These are phyloP conservation scores for Carex sylvatica DNA, from an alignment of 202 grass and related monocot species.

Conservation along the genomic window DNA sequence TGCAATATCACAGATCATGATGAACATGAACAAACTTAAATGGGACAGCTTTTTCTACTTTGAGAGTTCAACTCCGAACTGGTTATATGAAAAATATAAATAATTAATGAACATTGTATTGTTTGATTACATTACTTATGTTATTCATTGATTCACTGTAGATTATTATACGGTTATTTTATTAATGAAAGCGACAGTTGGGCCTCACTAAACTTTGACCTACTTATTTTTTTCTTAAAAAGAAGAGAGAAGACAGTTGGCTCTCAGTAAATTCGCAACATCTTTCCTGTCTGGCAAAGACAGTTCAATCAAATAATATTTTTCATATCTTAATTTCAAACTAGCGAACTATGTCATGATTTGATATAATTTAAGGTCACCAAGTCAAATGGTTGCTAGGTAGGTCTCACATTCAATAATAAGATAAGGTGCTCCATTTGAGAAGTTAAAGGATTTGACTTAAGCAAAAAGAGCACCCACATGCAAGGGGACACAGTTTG, in stretches of 20 bases:
- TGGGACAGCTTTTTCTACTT: no score
- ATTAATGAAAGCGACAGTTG: background rate
- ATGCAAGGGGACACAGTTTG: background rate
- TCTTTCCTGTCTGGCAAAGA: background rate
- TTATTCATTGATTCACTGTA: background rate
- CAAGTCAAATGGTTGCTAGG: conserved; percentile 1
- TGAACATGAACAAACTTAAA: no score
- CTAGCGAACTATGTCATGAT: background rate
- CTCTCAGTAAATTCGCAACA: background rate
- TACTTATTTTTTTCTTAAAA: background rate
- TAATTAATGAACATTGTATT: no score
- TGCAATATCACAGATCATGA: no score
- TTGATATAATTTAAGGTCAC: background rate
- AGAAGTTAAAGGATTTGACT: conserved; percentile 8
- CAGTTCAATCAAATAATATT: background rate
- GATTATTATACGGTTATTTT: background rate
- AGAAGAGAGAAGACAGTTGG: background rate
- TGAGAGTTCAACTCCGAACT: no score
- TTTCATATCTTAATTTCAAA: background rate
- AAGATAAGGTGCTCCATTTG: conserved; percentile 13
- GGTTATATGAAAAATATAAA: no score
- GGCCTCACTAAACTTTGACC: background rate
- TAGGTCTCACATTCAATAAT: background rate
- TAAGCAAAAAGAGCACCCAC: background rate
- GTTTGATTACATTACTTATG: no score